Conservation (phyloP, 805 yeast species). For the Wickerhamiella shivajii region DNA sequence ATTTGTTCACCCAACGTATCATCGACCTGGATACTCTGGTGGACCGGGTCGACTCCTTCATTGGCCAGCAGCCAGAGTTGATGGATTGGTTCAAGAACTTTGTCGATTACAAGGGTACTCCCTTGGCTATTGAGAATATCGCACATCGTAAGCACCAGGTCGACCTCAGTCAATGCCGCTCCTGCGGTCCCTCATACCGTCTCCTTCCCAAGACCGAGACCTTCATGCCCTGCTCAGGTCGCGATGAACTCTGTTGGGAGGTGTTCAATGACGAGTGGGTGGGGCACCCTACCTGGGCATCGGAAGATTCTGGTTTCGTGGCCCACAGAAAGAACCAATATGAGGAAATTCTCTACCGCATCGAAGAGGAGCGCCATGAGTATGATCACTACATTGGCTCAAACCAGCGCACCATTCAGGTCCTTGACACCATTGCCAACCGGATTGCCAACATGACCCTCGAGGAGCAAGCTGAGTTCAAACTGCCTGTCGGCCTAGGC, state of each 20-base stretch:
- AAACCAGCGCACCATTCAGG: slow-evolving; percentile 86
- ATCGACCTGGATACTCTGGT: slow-evolving; percentile 72
- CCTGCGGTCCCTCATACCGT: slow-evolving; percentile 91
- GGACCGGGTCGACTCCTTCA: slow-evolving; percentile 68
- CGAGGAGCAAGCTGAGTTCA: slow-evolving; percentile 76
- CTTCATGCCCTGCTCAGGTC: slow-evolving; percentile 92
- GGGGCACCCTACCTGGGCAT: slow-evolving; percentile 99
- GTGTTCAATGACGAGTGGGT: slow-evolving; percentile 98
- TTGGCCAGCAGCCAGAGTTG: slow-evolving; percentile 68
- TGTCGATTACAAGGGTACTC: slow-evolving; percentile 77
- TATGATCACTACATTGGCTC: slow-evolving; percentile 94
- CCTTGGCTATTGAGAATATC: slow-evolving; percentile 77
- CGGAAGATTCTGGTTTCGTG: slow-evolving; percentile 96
- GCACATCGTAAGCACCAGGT: slow-evolving; percentile 77
- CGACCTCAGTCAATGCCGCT: slow-evolving; percentile 79
- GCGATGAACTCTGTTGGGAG: slow-evolving; percentile 99
- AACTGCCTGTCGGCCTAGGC: slow-evolving; percentile 84
- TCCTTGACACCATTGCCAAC: slow-evolving; percentile 86
- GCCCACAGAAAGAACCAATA: slow-evolving; percentile 98
- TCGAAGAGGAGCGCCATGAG: slow-evolving; percentile 96
- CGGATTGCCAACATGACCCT: slow-evolving; percentile 84
- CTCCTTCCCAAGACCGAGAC: slow-evolving; percentile 87
- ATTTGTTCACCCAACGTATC: slow-evolving; percentile 79
- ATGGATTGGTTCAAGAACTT: slow-evolving; percentile 84
- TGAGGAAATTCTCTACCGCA: slow-evolving; percentile 86